Evolutionary conservation across 108 stramenopile species (phyloP).

Genomic region (Mediolabrus comicus): DNA sequence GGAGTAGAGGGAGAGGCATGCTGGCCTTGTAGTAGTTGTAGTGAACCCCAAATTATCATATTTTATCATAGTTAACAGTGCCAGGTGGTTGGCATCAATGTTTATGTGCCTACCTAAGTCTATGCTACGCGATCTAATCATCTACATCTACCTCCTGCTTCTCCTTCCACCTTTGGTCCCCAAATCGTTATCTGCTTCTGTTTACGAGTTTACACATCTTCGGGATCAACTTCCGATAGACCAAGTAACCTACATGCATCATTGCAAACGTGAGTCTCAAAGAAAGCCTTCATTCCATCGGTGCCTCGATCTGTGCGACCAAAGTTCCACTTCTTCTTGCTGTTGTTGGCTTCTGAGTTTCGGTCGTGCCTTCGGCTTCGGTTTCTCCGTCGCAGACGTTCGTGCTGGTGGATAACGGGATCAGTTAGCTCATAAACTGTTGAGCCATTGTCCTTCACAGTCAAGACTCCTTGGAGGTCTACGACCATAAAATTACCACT

Average conservation of each 20-base stretch:
- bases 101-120: too few relatives aligned
- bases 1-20: too few relatives aligned
- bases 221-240: slow-evolving; percentile 5
- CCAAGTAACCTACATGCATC: slow-evolving; percentile 47
- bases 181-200: too few relatives aligned
- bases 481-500: slow-evolving; percentile 43
- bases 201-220: neutral
- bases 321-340: slow-evolving; percentile 25
- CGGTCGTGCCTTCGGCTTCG: neutral
- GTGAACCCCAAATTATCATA: too few relatives aligned
- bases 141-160: too few relatives aligned
- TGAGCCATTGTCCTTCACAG: slow-evolving; percentile 22
- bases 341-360: neutral
- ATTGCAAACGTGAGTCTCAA: slow-evolving; percentile 38
- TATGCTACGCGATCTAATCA: too few relatives aligned
- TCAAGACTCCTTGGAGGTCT: slow-evolving; percentile 51
- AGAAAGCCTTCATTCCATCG: slow-evolving; percentile 52
- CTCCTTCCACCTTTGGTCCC: too few relatives aligned
- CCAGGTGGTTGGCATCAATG: too few relatives aligned
- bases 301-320: slow-evolving; percentile 48
- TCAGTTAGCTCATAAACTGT: slow-evolving; percentile 40
- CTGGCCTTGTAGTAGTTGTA: too few relatives aligned
- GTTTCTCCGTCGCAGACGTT: neutral
- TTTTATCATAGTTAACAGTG: too few relatives aligned
- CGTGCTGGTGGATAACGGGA: slow-evolving; percentile 43